Percentiles rank a stretch among this genome's conserved stretches.
Evolutionary conservation across 805 yeast genomes (phyloP).

Genomic region (Candida bentonensis): DNA sequence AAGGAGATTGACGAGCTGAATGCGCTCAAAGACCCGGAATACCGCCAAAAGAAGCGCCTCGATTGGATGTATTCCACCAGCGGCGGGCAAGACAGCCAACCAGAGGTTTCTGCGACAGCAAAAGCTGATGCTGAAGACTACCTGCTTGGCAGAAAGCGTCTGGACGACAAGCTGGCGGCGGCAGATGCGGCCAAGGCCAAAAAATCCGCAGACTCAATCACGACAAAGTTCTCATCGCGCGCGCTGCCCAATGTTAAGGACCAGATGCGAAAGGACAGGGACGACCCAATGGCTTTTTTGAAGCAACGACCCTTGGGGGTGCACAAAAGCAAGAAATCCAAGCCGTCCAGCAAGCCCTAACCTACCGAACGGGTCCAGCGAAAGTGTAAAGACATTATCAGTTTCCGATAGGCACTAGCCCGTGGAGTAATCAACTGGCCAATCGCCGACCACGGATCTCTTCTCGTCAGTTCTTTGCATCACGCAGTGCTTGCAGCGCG

Average conservation of each 20-base stretch:
- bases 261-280: constrained; percentile 1
- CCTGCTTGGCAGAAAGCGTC: constrained; percentile 37
- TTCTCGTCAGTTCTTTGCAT: no score
- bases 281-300: background rate
- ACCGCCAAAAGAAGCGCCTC: constrained; percentile 33
- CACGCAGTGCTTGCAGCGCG: no score
- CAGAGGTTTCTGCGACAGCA: constrained; percentile 12
- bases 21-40: constrained; percentile 29
- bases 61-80: constrained; percentile 71
- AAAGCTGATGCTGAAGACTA: constrained; percentile 34
- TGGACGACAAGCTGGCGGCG: constrained; percentile 20
- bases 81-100: no score
- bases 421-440: no score
- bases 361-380: no score
- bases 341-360: no score
- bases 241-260: background rate
- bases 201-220: background rate
- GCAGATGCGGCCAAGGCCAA: background rate
- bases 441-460: no score
- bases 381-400: no score
- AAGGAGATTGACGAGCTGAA: constrained; percentile 42
- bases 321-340: background rate
- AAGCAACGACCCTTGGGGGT: background rate
- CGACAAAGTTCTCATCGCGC: background rate
- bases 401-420: no score